Percentiles rank a stretch among this genome's conserved stretches.
Conservation (phyloP, 1,284 basidiomycete genomes). For the Heliocybe sulcata region DNA sequence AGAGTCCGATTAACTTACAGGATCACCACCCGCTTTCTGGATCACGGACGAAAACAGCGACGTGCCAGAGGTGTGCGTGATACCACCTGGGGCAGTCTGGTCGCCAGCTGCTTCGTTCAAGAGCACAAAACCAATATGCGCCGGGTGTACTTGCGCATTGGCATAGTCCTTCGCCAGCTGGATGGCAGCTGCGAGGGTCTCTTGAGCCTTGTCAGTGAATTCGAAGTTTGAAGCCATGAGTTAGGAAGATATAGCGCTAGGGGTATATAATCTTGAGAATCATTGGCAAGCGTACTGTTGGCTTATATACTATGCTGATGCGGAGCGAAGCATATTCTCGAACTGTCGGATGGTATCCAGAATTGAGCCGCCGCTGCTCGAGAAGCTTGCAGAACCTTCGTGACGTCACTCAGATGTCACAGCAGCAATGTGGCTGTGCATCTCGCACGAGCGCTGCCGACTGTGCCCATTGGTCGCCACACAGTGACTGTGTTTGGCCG, state of each 20-base stretch:
- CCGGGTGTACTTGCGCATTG: conserved; percentile 76
- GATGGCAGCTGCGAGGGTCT: conserved; percentile 58
- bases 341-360: not conserved
- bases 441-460: no score
- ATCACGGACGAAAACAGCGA: conserved; percentile 74
- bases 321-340: not conserved
- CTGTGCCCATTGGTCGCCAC: no score
- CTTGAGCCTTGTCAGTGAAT: conserved; percentile 76
- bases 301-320: not conserved
- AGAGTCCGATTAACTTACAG: conserved; percentile 35
- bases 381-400: not conserved
- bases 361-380: not conserved
- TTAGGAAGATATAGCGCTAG: not conserved
- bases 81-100: conserved; percentile 23
- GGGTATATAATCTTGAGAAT: conserved; percentile 1
- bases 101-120: conserved; percentile 51
- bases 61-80: conserved; percentile 15
- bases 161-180: conserved; percentile 81
- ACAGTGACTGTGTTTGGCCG: no score
- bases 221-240: conserved; percentile 59
- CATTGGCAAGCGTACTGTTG: not conserved
- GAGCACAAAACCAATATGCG: conserved; percentile 71
- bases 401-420: not conserved
- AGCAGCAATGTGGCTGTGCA: no score
- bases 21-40: conserved; percentile 71